Evolutionary conservation across 2,329 filamentous ascomycete species (phyloP).

Genomic region (Zymoseptoria brevis): DNA sequence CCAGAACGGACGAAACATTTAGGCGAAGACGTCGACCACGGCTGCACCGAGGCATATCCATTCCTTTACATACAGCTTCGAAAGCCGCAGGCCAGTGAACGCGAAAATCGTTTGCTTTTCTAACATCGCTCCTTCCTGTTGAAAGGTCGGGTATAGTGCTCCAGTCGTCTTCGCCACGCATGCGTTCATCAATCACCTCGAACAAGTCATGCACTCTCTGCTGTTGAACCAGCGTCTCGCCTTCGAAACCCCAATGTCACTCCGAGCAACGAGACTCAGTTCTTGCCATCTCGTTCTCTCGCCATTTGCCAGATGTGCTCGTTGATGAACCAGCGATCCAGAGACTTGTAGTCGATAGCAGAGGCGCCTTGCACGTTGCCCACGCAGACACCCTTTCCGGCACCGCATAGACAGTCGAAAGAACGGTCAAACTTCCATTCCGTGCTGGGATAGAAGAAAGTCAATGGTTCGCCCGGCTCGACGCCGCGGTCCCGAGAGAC

Average conservation of each 20-base stretch:
- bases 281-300: slow-evolving; percentile 10
- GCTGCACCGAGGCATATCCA: too few relatives aligned
- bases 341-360: slow-evolving; percentile 24
- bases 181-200: neutral
- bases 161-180: neutral
- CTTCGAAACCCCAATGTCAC: neutral
- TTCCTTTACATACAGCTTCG: neutral
- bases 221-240: slow-evolving; percentile 10
- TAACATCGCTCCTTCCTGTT: slow-evolving; percentile 8
- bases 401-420: slow-evolving; percentile 39
- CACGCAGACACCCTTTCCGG: slow-evolving; percentile 29
- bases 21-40: neutral
- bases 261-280: neutral
- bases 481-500: slow-evolving; percentile 31
- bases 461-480: slow-evolving; percentile 35
- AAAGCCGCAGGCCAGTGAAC: neutral
- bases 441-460: slow-evolving; percentile 44
- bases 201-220: neutral
- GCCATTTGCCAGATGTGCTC: slow-evolving; percentile 32
- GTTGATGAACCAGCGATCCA: slow-evolving; percentile 31
- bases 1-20: neutral
- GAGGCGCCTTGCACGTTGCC: slow-evolving; percentile 36
- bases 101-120: neutral
- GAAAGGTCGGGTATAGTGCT: slow-evolving; percentile 9
- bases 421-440: slow-evolving; percentile 44